Evolutionary conservation across 73 alveolate genomes (phyloP).

Genomic region (Tetrahymena thermophila): DNA sequence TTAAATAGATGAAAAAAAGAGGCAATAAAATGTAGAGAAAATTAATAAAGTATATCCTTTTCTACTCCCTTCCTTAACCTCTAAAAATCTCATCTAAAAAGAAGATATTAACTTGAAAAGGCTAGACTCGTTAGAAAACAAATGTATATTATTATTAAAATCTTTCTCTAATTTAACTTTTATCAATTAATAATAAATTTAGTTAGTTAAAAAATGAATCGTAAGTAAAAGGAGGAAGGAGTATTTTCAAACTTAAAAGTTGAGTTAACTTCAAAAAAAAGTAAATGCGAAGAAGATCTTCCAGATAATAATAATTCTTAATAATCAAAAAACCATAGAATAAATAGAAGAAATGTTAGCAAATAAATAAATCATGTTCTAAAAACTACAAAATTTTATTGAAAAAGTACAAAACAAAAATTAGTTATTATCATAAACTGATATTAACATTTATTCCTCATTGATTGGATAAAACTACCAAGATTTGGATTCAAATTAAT

Average conservation of each 20-base stretch:
- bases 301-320: neutral
- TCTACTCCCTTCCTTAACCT: neutral
- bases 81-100: too few relatives aligned
- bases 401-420: neutral
- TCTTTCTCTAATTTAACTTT: too few relatives aligned
- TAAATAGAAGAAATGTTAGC: neutral
- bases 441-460: neutral
- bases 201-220: too few relatives aligned
- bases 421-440: neutral
- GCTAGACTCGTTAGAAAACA: neutral
- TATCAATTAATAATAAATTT: too few relatives aligned
- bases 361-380: neutral
- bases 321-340: neutral
- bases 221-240: neutral
- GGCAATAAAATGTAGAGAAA: too few relatives aligned
- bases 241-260: neutral
- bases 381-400: neutral
- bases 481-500: neutral
- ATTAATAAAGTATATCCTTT: neutral
- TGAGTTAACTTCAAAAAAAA: neutral
- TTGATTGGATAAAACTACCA: neutral
- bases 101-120: neutral
- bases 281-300: too few relatives aligned
- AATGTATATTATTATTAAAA: too few relatives aligned
- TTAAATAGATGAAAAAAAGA: neutral